Percentiles rank a stretch among this genome's conserved stretches.
These are phyloP conservation scores for Gaillardinia entomophila DNA, from an alignment of 805 yeast genomes.

Conservation along the genomic window DNA sequence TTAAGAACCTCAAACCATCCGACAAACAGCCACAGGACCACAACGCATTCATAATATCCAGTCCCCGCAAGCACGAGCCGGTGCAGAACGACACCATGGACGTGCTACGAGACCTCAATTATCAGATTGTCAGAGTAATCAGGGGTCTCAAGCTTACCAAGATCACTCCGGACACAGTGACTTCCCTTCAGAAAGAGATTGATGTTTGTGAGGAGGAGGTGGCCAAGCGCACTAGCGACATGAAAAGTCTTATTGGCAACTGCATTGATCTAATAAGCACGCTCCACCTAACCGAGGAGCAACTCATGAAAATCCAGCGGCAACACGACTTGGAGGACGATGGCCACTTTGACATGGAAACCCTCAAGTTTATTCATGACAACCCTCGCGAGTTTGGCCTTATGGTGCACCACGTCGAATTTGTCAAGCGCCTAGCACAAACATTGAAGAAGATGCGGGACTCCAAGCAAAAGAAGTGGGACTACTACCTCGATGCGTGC, in stretches of 20 bases:
- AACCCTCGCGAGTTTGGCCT: conserved; percentile 38
- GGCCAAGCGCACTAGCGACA: conserved; percentile 13
- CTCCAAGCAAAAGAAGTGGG: conserved; percentile 31
- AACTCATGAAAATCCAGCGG: conserved; percentile 27
- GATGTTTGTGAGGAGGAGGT: conserved; percentile 21
- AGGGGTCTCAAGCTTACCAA: conserved; percentile 31
- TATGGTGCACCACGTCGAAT: conserved; percentile 26
- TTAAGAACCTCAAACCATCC: conserved; percentile 14
- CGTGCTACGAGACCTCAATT: conserved; percentile 29
- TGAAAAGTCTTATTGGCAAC: conserved; percentile 15
- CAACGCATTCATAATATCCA: conserved; percentile 11
- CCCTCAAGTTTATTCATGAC: conserved; percentile 26
- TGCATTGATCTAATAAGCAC: conserved; percentile 20
- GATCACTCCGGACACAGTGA: conserved; percentile 24
- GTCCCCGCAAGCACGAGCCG: conserved; percentile 7
- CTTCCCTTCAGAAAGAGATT: conserved; percentile 17
- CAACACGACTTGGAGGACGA: conserved; percentile 18
- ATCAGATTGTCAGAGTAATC: conserved; percentile 30
- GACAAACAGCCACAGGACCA: conserved; percentile 5
- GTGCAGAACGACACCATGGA: conserved; percentile 10
- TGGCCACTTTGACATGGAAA: conserved; percentile 32
- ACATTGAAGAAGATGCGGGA: conserved; percentile 26
- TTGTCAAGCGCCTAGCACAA: conserved; percentile 23
- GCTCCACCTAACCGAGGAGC: conserved; percentile 27
- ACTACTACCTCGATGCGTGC: conserved; percentile 36